phyloP scores from a whole-genome alignment of 768 basidiomycete genomes.

The Mycena galericulata region DNA sequence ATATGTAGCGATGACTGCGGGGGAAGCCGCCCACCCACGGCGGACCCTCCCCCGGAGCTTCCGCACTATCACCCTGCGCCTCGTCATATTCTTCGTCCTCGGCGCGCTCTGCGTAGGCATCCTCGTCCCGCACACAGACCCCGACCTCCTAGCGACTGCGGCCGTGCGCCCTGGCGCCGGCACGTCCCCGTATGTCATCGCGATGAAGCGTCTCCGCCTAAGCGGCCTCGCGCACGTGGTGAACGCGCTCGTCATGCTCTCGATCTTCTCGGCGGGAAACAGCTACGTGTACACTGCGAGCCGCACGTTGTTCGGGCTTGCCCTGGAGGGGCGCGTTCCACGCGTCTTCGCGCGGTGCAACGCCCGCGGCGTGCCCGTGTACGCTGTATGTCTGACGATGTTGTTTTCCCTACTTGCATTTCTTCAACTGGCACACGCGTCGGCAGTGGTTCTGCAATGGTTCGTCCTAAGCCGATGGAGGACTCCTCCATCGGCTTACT shows the following conservation, averaged over 20 bases:
- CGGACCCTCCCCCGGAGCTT: constrained; percentile 78
- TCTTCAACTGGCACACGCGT: constrained; percentile 58
- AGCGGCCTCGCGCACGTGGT: constrained; percentile 74
- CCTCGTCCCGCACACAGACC: constrained; percentile 81
- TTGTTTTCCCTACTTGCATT: constrained; percentile 56
- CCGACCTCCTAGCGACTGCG: constrained; percentile 63
- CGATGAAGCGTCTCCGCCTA: constrained; percentile 76
- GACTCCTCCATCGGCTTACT: too few species aligned
- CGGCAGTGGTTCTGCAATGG: constrained; percentile 62
- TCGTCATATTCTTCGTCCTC: constrained; percentile 81
- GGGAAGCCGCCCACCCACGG: constrained; percentile 78
- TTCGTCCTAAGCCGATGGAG: too few species aligned
- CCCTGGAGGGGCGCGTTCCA: constrained; percentile 71
- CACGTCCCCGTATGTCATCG: constrained; percentile 87
- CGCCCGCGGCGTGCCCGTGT: constrained; percentile 67
- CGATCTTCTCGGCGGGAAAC: constrained; percentile 80
- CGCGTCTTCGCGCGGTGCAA: constrained; percentile 64
- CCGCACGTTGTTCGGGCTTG: constrained; percentile 65
- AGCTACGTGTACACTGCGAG: constrained; percentile 72
- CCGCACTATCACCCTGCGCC: constrained; percentile 77
- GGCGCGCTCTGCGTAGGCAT: constrained; percentile 80
- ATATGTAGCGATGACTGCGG: constrained; percentile 70
- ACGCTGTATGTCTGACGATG: constrained; percentile 59
- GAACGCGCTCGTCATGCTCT: constrained; percentile 76
- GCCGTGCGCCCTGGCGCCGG: constrained; percentile 68